phyloP scores from a whole-genome alignment of 345 rosid genomes.

The Eutrema japonicum region DNA sequence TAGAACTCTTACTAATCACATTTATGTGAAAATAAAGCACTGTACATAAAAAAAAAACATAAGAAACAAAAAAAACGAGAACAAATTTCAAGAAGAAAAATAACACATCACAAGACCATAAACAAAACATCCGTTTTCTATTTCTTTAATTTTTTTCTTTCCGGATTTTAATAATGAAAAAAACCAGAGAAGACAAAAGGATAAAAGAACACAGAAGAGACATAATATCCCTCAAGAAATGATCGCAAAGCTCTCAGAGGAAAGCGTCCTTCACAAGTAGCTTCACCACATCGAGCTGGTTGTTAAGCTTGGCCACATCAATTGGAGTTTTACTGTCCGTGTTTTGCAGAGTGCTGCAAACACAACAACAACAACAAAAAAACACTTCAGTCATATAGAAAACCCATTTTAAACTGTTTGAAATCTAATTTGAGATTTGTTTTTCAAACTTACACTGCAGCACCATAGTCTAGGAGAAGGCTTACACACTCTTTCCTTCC shows the following conservation, averaged over 20 bases:
- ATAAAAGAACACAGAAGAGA: constrained; percentile 14
- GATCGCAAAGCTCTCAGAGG: constrained; percentile 53
- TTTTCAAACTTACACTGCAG: constrained; percentile 85
- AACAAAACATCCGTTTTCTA: constrained; percentile 15
- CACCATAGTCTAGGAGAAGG: constrained; percentile 82
- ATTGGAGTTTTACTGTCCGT: constrained; percentile 90
- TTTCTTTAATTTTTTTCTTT: neutral
- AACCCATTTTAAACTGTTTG: neutral
- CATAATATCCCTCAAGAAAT: constrained; percentile 14
- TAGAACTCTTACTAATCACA: no score
- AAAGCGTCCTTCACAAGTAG: constrained; percentile 91
- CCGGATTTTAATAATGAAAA: constrained; percentile 18
- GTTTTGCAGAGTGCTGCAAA: constrained; percentile 80
- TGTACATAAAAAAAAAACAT: neutral
- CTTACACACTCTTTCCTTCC: constrained; percentile 94
- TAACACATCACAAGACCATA: constrained; percentile 30
- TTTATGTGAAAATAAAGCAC: no score
- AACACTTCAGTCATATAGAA: neutral
- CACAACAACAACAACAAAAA: neutral
- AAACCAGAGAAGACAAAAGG: constrained; percentile 3
- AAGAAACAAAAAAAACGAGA: neutral
- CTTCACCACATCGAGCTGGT: constrained; percentile 82
- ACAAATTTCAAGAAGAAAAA: constrained; percentile 23
- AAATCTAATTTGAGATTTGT: neutral
- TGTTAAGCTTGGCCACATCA: constrained; percentile 93